A percentile compares a stretch with the other conserved stretches of the same genome.
Conservation (phyloP, 148 eudicot genomes). For the Rhododendron griersonianum region DNA sequence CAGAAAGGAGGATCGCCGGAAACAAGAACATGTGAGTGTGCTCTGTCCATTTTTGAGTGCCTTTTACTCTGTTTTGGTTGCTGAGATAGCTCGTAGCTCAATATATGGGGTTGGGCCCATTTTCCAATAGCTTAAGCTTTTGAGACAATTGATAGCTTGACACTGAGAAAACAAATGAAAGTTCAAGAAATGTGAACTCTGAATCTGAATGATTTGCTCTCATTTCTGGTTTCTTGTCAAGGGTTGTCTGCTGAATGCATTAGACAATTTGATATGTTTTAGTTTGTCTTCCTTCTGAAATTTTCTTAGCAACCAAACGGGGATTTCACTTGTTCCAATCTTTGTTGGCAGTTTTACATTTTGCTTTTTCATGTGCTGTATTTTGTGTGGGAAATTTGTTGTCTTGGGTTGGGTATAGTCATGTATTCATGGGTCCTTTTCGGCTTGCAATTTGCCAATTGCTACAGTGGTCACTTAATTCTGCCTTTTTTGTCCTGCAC, state of each 20-base stretch:
- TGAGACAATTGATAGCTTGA: background rate
- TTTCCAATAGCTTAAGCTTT: background rate
- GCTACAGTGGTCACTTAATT: conserved; percentile 5
- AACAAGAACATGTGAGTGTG: conserved; percentile 72
- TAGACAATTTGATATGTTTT: background rate
- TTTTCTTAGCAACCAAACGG: conserved; percentile 5
- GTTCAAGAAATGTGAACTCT: background rate
- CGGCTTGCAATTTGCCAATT: background rate
- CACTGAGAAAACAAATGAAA: background rate
- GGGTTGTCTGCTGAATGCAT: background rate
- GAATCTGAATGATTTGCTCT: background rate
- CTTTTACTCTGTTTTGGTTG: background rate
- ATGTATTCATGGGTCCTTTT: background rate
- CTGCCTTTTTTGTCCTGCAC: conserved; percentile 11
- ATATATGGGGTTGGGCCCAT: background rate
- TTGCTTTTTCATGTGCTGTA: background rate
- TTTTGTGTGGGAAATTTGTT: background rate
- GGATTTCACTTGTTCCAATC: background rate
- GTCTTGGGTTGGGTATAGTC: background rate
- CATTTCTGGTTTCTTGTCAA: background rate
- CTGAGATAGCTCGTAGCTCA: background rate
- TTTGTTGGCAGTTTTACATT: background rate
- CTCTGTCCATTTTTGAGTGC: background rate
- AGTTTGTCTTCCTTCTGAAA: background rate
- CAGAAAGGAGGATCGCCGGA: conserved; percentile 86